Percentiles rank a stretch among this genome's conserved stretches.
These are phyloP conservation scores for Microdochium bolleyi DNA, from an alignment of 2,329 filamentous ascomycete genomes.

Conservation along the genomic window DNA sequence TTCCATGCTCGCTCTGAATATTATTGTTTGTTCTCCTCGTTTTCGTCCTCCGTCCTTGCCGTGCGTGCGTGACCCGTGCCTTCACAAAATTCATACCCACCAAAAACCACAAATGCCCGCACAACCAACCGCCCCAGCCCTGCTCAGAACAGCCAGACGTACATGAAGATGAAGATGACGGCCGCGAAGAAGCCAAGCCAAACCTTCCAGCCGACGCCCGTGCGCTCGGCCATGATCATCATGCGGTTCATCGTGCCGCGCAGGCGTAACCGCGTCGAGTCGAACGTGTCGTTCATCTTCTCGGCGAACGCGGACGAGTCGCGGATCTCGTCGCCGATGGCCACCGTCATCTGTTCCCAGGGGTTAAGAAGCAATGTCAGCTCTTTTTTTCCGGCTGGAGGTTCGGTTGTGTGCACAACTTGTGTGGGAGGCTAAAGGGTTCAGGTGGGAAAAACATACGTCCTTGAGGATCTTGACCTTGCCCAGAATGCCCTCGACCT, in stretches of 20 bases:
- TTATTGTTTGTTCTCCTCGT: too few species aligned
- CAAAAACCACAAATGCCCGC: too few species aligned
- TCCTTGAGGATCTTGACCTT: slow-evolving; percentile 88
- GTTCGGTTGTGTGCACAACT: too few species aligned
- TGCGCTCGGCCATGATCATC: slow-evolving; percentile 89
- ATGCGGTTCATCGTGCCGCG: slow-evolving; percentile 95
- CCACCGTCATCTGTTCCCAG: slow-evolving; percentile 64
- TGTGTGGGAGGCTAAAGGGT: too few species aligned
- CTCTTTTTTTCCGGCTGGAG: too few species aligned
- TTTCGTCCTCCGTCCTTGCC: too few species aligned
- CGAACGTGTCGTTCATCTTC: slow-evolving; percentile 94
- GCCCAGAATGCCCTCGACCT: slow-evolving; percentile 82
- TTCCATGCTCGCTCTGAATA: too few species aligned
- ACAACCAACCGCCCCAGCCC: too few species aligned
- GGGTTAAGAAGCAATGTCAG: neutral
- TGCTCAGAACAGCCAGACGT: slow-evolving; percentile 84
- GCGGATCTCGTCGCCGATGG: slow-evolving; percentile 92
- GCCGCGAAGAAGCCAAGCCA: slow-evolving; percentile 86
- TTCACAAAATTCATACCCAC: too few species aligned
- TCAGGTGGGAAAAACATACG: slow-evolving; percentile 42
- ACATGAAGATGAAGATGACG: slow-evolving; percentile 77
- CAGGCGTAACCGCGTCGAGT: slow-evolving; percentile 71
- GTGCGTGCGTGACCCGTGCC: too few species aligned
- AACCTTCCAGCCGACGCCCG: slow-evolving; percentile 91
- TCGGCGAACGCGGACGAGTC: slow-evolving; percentile 82